Evolutionary conservation across 768 basidiomycete genomes (phyloP).

Genomic region (Tricholomella constricta): DNA sequence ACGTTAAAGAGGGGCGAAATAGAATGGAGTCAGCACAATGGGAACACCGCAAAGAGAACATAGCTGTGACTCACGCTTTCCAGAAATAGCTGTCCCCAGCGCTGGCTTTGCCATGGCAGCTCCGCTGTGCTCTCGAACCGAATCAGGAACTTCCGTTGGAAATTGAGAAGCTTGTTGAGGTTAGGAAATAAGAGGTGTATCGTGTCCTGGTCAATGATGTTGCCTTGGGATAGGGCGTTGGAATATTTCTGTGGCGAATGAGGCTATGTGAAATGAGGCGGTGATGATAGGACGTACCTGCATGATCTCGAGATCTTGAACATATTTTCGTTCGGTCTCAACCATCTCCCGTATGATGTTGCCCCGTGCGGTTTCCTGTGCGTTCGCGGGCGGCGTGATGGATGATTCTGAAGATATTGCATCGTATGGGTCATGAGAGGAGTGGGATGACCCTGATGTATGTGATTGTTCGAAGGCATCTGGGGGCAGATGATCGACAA

Average conservation of each 20-base stretch:
- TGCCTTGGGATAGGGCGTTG: constrained; percentile 75
- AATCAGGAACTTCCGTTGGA: constrained; percentile 93
- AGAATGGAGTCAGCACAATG: constrained; percentile 40
- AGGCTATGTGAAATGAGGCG: constrained; percentile 17
- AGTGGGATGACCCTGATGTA: constrained; percentile 56
- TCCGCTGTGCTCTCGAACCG: constrained; percentile 86
- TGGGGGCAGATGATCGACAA: constrained; percentile 75
- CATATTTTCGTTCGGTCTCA: constrained; percentile 95
- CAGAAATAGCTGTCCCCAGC: constrained; percentile 85
- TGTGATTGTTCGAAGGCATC: constrained; percentile 67
- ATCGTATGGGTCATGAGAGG: constrained; percentile 62
- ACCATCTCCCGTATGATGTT: constrained; percentile 88
- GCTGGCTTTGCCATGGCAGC: constrained; percentile 78
- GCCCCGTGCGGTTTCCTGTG: constrained; percentile 67
- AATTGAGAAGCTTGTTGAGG: constrained; percentile 92
- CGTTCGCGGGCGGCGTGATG: constrained; percentile 47
- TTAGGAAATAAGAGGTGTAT: constrained; percentile 95
- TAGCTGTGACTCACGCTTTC: constrained; percentile 67
- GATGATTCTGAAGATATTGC: constrained; percentile 51
- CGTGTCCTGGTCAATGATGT: constrained; percentile 90
- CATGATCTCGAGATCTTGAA: constrained; percentile 94
- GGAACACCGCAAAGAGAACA: constrained; percentile 41
- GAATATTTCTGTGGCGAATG: constrained; percentile 75
- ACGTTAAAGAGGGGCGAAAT: constrained; percentile 14
- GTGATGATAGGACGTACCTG: constrained; percentile 59